phyloP scores from a whole-genome alignment of 352 stramenopile genomes.

The Blastocystis sp. region DNA sequence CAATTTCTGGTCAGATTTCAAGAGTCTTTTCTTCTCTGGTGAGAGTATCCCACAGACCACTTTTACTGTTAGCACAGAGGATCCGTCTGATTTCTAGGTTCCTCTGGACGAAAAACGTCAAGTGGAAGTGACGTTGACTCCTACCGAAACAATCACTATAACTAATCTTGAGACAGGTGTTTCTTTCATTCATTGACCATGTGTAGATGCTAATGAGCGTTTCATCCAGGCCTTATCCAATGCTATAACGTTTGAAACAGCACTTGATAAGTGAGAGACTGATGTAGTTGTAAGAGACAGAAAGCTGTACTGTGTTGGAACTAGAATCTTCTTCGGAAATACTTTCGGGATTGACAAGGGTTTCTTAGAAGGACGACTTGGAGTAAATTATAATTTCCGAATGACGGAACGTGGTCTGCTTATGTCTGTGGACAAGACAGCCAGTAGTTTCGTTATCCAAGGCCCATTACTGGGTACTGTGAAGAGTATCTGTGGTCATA shows the following conservation, averaged over 20 bases:
- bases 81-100: neutral
- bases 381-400: constrained; percentile 32
- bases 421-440: constrained; percentile 25
- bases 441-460: neutral
- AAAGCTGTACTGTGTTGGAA: neutral
- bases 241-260: neutral
- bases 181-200: neutral
- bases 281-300: neutral
- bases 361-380: neutral
- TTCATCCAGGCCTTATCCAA: constrained; percentile 32
- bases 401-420: constrained; percentile 37
- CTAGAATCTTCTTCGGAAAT: neutral
- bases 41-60: constrained; percentile 15
- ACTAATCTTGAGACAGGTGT: neutral
- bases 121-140: constrained; percentile 1
- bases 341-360: neutral
- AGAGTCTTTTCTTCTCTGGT: constrained; percentile 36
- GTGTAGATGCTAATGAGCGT: constrained; percentile 5
- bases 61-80: neutral
- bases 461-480: neutral
- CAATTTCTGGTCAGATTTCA: constrained; percentile 45
- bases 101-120: neutral
- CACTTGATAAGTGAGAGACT: neutral
- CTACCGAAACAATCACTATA: constrained; percentile 22
- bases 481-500: neutral